phyloP scores from a whole-genome alignment of 2,329 filamentous ascomycete species.

The Paramyrothecium roridum region DNA sequence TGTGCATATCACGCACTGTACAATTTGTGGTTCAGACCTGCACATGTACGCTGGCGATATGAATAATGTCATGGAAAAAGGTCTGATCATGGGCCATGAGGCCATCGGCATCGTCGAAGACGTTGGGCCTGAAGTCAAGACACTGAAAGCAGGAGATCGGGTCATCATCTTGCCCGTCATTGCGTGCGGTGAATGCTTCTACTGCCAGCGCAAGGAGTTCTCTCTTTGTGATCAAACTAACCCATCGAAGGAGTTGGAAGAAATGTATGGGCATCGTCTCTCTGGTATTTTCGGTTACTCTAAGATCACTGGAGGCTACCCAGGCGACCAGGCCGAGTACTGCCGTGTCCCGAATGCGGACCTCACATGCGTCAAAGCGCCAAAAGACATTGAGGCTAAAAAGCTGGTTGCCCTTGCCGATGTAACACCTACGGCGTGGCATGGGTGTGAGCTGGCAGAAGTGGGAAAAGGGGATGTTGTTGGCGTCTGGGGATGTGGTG shows the following conservation, averaged over 20 bases:
- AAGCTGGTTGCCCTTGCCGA: constrained; percentile 1
- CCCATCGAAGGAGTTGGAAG: neutral
- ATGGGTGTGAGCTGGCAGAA: neutral
- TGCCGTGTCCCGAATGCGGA: neutral
- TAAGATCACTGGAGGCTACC: neutral
- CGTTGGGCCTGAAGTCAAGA: constrained; percentile 1
- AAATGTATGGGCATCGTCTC: constrained; percentile 1
- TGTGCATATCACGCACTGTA: constrained; percentile 1
- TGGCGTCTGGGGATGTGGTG: constrained; percentile 1
- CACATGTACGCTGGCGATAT: constrained; percentile 1
- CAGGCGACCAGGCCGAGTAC: neutral
- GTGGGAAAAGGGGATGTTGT: neutral
- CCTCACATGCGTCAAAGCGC: neutral
- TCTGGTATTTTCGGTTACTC: neutral
- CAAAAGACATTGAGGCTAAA: neutral
- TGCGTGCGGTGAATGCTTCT: constrained; percentile 1
- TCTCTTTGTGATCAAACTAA: neutral
- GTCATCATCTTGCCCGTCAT: constrained; percentile 1
- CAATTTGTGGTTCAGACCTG: neutral
- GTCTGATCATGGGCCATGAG: constrained; percentile 1
- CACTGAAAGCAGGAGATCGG: neutral
- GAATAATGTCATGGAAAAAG: constrained; percentile 1
- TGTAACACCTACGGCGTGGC: neutral
- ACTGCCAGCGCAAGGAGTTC: neutral
- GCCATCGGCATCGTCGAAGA: constrained; percentile 1